Conservation (phyloP, 371 early-diverging fungal genomes). For the Umbelopsis sp. region DNA sequence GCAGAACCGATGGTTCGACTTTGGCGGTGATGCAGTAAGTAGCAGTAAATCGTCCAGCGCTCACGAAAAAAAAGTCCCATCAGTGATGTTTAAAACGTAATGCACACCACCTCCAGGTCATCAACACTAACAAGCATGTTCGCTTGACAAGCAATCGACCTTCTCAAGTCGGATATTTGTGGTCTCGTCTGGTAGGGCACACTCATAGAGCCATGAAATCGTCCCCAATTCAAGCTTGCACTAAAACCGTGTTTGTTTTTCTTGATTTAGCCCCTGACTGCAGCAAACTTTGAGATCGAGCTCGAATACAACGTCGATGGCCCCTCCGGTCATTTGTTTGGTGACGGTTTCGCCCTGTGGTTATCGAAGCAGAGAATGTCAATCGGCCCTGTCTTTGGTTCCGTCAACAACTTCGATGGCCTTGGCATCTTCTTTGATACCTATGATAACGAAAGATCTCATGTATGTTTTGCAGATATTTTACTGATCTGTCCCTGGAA, state of each 20-base stretch:
- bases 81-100: neutral
- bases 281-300: slow-evolving; percentile 84
- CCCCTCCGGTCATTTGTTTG: slow-evolving; percentile 66
- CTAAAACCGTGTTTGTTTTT: neutral
- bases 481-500: too few relatives aligned
- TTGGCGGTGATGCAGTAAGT: slow-evolving; percentile 61
- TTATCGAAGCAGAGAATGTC: slow-evolving; percentile 48
- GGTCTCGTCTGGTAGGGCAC: slow-evolving; percentile 71
- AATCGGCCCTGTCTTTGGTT: slow-evolving; percentile 90
- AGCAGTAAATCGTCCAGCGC: neutral
- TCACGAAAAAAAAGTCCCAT: neutral
- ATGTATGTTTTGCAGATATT: slow-evolving; percentile 48
- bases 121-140: slow-evolving; percentile 75
- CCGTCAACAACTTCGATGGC: slow-evolving; percentile 85
- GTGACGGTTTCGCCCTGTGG: slow-evolving; percentile 93
- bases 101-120: slow-evolving; percentile 29
- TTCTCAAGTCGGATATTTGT: slow-evolving; percentile 85
- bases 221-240: neutral
- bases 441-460: slow-evolving; percentile 85
- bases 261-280: slow-evolving; percentile 60
- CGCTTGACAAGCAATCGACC: slow-evolving; percentile 84
- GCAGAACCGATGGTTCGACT: slow-evolving; percentile 75
- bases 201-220: neutral
- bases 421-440: slow-evolving; percentile 95
- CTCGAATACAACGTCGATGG: slow-evolving; percentile 91